These are phyloP conservation scores for Backusella tarrabulga DNA, from an alignment of 192 early-diverging fungal genomes.

Conservation along the genomic window DNA sequence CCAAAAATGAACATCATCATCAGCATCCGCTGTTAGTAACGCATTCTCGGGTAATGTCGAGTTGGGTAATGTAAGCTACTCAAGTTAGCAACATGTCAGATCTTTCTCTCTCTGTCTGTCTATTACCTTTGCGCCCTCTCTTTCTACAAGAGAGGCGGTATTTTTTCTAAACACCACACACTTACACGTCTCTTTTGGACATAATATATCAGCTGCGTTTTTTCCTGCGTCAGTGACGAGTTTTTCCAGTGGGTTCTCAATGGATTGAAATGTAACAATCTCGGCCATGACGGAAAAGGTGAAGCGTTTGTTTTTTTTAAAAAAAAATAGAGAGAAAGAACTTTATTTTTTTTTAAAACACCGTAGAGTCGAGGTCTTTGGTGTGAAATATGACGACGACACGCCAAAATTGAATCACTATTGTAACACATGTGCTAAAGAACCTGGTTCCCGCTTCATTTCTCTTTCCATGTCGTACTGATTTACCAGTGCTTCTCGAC, in stretches of 20 bases:
- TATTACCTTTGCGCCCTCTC: constrained; percentile 46
- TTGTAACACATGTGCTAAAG: not conserved
- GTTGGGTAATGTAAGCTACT: constrained; percentile 19
- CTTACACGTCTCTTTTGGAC: constrained; percentile 47
- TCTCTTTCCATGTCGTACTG: not conserved
- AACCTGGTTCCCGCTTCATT: not conserved
- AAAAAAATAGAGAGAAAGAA: not conserved
- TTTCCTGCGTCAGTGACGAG: constrained; percentile 7
- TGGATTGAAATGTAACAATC: not conserved
- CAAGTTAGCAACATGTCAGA: not conserved
- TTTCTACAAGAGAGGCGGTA: constrained; percentile 41
- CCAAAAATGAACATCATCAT: constrained; percentile 51
- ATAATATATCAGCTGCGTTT: constrained; percentile 49
- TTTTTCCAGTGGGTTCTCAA: constrained; percentile 6
- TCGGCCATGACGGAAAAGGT: not conserved
- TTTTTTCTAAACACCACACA: constrained; percentile 46
- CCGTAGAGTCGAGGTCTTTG: not conserved
- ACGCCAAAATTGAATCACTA: not conserved
- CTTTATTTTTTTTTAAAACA: not conserved
- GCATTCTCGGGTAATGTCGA: constrained; percentile 12
- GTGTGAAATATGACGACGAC: not conserved
- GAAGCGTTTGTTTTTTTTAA: not conserved
- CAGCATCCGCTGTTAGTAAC: not conserved
- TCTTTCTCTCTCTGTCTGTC: not conserved
- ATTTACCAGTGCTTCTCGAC: not conserved